A percentile compares a stretch with the other conserved stretches of the same genome.
Evolutionary conservation across 192 early-diverging fungal species (phyloP).

Genomic region (Globomyces pollinis-pini): DNA sequence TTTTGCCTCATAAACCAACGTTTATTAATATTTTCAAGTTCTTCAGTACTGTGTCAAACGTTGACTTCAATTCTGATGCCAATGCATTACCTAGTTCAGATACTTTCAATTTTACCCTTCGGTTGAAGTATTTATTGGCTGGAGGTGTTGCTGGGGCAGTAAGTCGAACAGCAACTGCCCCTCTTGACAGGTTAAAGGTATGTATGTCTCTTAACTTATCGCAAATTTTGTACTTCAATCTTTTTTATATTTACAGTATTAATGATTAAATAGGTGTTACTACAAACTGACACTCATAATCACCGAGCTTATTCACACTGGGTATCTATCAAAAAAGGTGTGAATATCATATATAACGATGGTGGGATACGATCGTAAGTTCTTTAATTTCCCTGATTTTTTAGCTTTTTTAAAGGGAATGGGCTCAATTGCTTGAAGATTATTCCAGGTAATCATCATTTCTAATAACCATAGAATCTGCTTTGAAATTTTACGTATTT

Average conservation of each 20-base stretch:
- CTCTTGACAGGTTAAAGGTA: slow-evolving; percentile 66
- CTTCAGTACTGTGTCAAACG: slow-evolving; percentile 49
- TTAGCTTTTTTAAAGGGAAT: slow-evolving; percentile 74
- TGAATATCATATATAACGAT: slow-evolving; percentile 51
- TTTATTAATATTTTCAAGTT: slow-evolving; percentile 57
- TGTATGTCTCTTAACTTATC: slow-evolving; percentile 42
- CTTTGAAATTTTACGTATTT: slow-evolving; percentile 69
- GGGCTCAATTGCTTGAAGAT: slow-evolving; percentile 73
- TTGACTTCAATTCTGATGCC: slow-evolving; percentile 60
- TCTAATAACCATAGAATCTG: too few species aligned
- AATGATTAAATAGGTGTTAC: slow-evolving; percentile 11
- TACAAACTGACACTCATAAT: slow-evolving; percentile 21
- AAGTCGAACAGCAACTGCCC: slow-evolving; percentile 62
- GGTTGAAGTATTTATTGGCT: slow-evolving; percentile 57
- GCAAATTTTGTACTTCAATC: too few species aligned
- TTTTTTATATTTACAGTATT: slow-evolving; percentile 14
- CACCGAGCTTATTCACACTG: slow-evolving; percentile 3
- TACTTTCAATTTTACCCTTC: slow-evolving; percentile 30
- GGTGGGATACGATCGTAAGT: slow-evolving; percentile 57
- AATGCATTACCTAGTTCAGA: slow-evolving; percentile 16
- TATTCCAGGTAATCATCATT: too few species aligned
- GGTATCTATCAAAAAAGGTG: slow-evolving; percentile 31
- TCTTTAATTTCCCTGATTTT: too few species aligned
- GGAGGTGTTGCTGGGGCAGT: slow-evolving; percentile 70
- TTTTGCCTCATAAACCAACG: slow-evolving; percentile 54